A percentile compares a stretch with the other conserved stretches of the same genome.
These are phyloP conservation scores for Scheffersomyces stambukii DNA, from an alignment of 1,139 yeast species.

Conservation along the genomic window DNA sequence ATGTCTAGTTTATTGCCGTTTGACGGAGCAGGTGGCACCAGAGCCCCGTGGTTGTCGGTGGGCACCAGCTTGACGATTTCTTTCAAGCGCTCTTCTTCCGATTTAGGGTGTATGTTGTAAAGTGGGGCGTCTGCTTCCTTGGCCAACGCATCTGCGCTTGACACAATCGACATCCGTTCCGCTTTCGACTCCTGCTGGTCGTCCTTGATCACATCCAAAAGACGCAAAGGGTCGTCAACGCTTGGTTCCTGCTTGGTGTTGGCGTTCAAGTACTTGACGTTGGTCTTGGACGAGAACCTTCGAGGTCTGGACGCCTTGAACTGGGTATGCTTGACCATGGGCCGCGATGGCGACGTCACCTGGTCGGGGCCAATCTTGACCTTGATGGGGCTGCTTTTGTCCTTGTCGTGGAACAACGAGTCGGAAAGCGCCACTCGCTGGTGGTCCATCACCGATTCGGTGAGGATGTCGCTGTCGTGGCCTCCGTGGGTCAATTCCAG, in stretches of 20 bases:
- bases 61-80: background rate
- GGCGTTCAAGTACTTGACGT: slow-evolving; percentile 33
- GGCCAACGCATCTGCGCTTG: slow-evolving; percentile 21
- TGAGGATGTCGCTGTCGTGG: slow-evolving; percentile 21
- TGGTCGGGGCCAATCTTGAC: slow-evolving; percentile 9
- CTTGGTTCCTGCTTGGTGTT: slow-evolving; percentile 10
- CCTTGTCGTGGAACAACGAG: slow-evolving; percentile 33
- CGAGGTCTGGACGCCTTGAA: slow-evolving; percentile 47
- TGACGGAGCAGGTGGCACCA: slow-evolving; percentile 7
- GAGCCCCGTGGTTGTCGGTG: too few species aligned
- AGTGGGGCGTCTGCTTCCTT: slow-evolving; percentile 50
- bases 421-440: slow-evolving; percentile 17
- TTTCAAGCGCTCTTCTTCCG: background rate
- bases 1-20: slow-evolving; percentile 45
- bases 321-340: slow-evolving; percentile 17
- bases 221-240: slow-evolving; percentile 35
- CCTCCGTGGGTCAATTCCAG: slow-evolving; percentile 33
- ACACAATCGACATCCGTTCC: slow-evolving; percentile 9
- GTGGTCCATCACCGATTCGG: slow-evolving; percentile 18
- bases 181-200: slow-evolving; percentile 3
- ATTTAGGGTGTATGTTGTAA: slow-evolving; percentile 41
- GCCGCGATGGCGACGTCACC: slow-evolving; percentile 28
- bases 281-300: slow-evolving; percentile 27
- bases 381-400: slow-evolving; percentile 30
- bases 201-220: slow-evolving; percentile 28